Evolutionary conservation across 2,329 filamentous ascomycete genomes (phyloP).

Genomic region (Endoconidiophora polonica): DNA sequence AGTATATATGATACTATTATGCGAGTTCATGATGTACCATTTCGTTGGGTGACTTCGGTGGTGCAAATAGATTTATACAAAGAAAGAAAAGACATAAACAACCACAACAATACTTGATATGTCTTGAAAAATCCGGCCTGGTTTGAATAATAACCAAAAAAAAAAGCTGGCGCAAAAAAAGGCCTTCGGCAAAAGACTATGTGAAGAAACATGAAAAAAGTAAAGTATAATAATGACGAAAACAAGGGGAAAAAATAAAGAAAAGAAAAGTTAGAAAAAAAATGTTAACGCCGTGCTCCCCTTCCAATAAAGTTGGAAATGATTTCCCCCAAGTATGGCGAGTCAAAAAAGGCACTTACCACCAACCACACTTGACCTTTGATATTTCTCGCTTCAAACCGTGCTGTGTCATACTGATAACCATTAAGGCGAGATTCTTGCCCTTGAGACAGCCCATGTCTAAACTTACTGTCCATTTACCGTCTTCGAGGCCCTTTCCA

Average conservation of each 20-base stretch:
- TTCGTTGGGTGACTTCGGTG: too few species aligned
- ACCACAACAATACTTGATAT: too few species aligned
- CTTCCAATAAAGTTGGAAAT: not conserved
- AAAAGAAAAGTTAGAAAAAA: not conserved
- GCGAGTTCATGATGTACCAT: too few species aligned
- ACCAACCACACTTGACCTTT: conserved; percentile 20
- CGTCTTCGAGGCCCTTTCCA: conserved; percentile 42
- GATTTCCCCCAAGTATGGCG: too few species aligned
- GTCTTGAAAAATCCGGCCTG: too few species aligned
- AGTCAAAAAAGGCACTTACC: not conserved
- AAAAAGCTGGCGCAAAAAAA: too few species aligned
- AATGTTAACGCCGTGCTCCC: not conserved
- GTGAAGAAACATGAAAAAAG: too few species aligned
- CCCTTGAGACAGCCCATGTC: conserved; percentile 73
- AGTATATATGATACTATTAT: too few species aligned
- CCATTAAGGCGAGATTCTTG: conserved; percentile 55
- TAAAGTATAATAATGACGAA: not conserved
- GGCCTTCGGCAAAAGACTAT: too few species aligned
- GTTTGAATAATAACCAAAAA: too few species aligned
- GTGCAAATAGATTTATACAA: not conserved
- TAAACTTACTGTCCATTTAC: conserved; percentile 63
- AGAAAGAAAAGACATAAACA: not conserved
- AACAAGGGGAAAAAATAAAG: not conserved
- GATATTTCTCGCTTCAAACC: conserved; percentile 20
- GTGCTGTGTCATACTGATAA: conserved; percentile 40